phyloP scores from a whole-genome alignment of 2,329 filamentous ascomycete genomes.

The Fusarium sp. region DNA sequence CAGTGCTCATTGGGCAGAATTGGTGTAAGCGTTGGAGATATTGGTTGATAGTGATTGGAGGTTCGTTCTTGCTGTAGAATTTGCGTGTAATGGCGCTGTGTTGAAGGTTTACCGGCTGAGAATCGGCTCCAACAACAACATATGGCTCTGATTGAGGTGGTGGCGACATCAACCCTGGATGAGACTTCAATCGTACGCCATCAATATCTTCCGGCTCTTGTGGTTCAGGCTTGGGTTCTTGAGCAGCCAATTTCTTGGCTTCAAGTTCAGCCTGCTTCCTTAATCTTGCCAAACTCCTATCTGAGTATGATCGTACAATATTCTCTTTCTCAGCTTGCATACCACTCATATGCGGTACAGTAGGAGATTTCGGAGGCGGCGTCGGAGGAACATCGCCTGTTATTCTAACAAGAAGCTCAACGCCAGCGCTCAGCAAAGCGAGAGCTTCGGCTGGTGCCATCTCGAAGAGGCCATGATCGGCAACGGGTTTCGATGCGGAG shows the following conservation, averaged over 20 bases:
- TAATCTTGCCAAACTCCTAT: slow-evolving; percentile 62
- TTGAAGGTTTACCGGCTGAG: slow-evolving; percentile 79
- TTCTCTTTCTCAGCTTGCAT: slow-evolving; percentile 72
- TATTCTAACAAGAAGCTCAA: slow-evolving; percentile 76
- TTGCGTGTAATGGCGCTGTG: slow-evolving; percentile 88
- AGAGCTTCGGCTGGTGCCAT: slow-evolving; percentile 80
- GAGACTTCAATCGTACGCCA: slow-evolving; percentile 63
- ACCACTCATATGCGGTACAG: slow-evolving; percentile 73
- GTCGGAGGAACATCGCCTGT: slow-evolving; percentile 85
- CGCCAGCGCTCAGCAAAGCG: slow-evolving; percentile 77
- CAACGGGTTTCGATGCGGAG: slow-evolving; percentile 41
- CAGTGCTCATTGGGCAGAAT: slow-evolving; percentile 93
- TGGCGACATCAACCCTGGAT: slow-evolving; percentile 45
- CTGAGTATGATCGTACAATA: slow-evolving; percentile 68
- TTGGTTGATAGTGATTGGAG: slow-evolving; percentile 83
- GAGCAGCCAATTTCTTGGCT: slow-evolving; percentile 37
- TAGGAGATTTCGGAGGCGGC: slow-evolving; percentile 73
- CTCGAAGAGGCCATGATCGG: slow-evolving; percentile 75
- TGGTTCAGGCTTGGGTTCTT: slow-evolving; percentile 21
- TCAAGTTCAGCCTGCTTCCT: slow-evolving; percentile 54
- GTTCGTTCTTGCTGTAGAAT: slow-evolving; percentile 90
- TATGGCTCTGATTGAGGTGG: slow-evolving; percentile 59
- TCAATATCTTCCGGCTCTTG: slow-evolving; percentile 57
- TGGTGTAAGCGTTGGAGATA: slow-evolving; percentile 89
- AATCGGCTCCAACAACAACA: slow-evolving; percentile 73